Evolutionary conservation across 2,329 filamentous ascomycete genomes (phyloP), one percentile per base, ranked within the genome.

Genomic region (Grosmannia huntii): DNA sequence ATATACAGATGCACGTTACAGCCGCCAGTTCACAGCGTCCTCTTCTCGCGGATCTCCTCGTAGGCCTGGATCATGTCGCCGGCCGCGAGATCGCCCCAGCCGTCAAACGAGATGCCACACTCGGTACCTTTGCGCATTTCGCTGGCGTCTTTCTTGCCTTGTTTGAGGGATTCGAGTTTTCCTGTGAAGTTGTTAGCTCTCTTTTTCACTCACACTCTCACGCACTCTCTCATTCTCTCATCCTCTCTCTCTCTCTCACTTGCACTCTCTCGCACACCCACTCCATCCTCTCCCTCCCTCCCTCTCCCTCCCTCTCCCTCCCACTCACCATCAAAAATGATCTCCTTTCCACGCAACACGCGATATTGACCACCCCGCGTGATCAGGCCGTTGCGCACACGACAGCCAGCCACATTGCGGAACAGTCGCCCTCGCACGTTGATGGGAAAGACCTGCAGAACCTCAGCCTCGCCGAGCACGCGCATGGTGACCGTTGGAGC

Each of bases 71-170:
- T 80, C 69, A 86, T 82, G 72, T 99, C 94, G 31, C 92, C 94
- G 16, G 83, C 76, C 66, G 85, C 70, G 68, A 97, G 87, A 25
- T 83, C 87, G 53, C 86, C 78, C 83, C 90, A 99, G 36, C 77
- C 80, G 3, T 86, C 83, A 66, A 99, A 92, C 56, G 83, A 84
- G 64, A 99, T 85, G 64, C 94, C 94, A 66, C 94, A 99, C 72
- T 99, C 94, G n/a, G 80, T 83, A 60, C 90, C 91, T 73, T 95
- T 97, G 66, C 84, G 84, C 84, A 95, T 94, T 67, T 96, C 89
- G 52, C 77, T 76, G 33, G 94, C 88, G 63, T 96, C 89, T 70
- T 95, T 95, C 78, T 97, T 96, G 70, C 87, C 83, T 66, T 95
- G 88, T 74, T 94, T 96, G 60, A 99, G 82, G 1, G 89, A 89